Base-by-base conservation (phyloP, 75 land plant genomes). In the Pseudotsuga menziesii region DNA sequence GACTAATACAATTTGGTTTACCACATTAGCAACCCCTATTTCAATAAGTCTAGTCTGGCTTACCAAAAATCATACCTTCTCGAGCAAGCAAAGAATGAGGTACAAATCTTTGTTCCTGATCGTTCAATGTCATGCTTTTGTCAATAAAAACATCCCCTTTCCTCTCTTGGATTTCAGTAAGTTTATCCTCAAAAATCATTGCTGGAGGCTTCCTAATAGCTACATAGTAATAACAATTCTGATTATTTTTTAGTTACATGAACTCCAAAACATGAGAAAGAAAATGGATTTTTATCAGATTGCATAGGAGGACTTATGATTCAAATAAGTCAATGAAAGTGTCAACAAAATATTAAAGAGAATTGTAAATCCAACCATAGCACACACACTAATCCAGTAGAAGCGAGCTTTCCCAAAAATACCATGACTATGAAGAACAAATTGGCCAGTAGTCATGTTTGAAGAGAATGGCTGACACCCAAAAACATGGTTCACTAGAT, bases 381-480 rank as follows among this genome's bases (percentile, higher is more conserved):
- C 94, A 14, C 82, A 94, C n/a, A 87, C 29, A 12, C 86, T 85
- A 70, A 92, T 76, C 97, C 97, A 94, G 44, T 89, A 94, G 54
- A 86, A 86, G 57, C 86, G 73, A 22, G 81, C 80, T 0, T 61
- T 36, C 23, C 78, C 76, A 58, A 81, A 58, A 5, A 86, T 75
- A 7, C 94, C 96, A 8, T 81, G 84, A 73, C 76, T 82, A 8
- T 14, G 23, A 54, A 93, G 71, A 8, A 85, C 80, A 61, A 78
- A 57, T 9, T 56, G 61, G 22, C 91, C 94, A 14, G 85, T 27
- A 70, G 86, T 92, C 29, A 78, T 79, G 57, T 89, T 87, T 75
- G 66, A 82, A 27, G 72, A 44, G 29, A 61, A 57, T 41, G 75
- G 73, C 91, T 86, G 61, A 62, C 58, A 74, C 14, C 25, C 55